These are phyloP conservation scores for Nakaseomyces uthaithaninus DNA, from an alignment of 1,139 yeast genomes.

Conservation along the genomic window DNA sequence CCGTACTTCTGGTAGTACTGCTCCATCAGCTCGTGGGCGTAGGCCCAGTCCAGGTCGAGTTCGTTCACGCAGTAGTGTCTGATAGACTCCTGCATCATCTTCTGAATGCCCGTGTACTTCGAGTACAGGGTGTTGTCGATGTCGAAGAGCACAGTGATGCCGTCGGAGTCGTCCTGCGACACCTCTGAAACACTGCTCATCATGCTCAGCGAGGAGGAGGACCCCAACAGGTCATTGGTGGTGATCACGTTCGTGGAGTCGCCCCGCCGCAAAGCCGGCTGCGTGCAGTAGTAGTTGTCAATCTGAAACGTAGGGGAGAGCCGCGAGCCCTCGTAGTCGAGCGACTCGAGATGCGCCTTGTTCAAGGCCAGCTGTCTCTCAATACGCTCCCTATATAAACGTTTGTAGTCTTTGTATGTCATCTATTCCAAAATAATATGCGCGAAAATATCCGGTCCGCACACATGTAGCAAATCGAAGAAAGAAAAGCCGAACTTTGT, in stretches of 20 bases:
- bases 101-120: constrained; percentile 66
- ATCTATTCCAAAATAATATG: background rate
- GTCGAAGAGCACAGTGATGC: constrained; percentile 58
- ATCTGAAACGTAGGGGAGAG: constrained; percentile 4
- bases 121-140: constrained; percentile 85
- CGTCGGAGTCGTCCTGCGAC: background rate
- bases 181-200: constrained; percentile 34
- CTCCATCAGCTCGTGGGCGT: constrained; percentile 62
- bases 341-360: constrained; percentile 25
- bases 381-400: constrained; percentile 19
- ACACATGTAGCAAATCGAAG: too few relatives aligned
- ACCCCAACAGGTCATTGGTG: constrained; percentile 5
- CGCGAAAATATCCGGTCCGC: background rate
- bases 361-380: constrained; percentile 26
- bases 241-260: constrained; percentile 3
- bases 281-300: background rate
- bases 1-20: constrained; percentile 83
- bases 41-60: constrained; percentile 53
- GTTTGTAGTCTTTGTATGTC: constrained; percentile 7
- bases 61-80: constrained; percentile 68
- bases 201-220: background rate
- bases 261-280: background rate
- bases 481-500: background rate
- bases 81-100: constrained; percentile 78
- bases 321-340: constrained; percentile 28